A percentile compares a stretch with the other conserved stretches of the same genome.
Conservation (phyloP, 2,329 filamentous ascomycete species). For the Cladosporium sp. region DNA sequence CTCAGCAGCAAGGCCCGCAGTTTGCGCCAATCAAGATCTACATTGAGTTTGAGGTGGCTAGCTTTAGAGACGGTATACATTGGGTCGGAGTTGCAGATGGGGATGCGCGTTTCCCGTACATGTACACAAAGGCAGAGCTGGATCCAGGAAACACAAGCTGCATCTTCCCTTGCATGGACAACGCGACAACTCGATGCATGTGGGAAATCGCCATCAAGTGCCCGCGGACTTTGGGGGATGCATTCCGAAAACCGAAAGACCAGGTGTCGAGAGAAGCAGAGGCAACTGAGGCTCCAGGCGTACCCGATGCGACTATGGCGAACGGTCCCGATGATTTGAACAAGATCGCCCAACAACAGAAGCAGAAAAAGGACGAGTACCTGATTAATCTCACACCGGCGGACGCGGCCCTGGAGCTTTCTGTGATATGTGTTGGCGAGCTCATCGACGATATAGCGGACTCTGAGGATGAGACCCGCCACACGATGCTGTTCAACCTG, state of each 20-base stretch:
- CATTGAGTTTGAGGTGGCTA: constrained; percentile 75
- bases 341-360: constrained; percentile 16
- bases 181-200: constrained; percentile 73
- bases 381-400: constrained; percentile 62
- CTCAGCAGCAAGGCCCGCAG: constrained; percentile 34
- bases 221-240: constrained; percentile 83
- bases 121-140: constrained; percentile 80
- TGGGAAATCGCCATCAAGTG: constrained; percentile 90
- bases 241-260: constrained; percentile 44
- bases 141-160: constrained; percentile 78
- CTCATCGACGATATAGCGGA: constrained; percentile 79
- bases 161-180: constrained; percentile 92
- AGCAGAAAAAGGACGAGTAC: constrained; percentile 38
- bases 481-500: constrained; percentile 82
- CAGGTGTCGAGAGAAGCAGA: constrained; percentile 18
- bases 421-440: constrained; percentile 87
- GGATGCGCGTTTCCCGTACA: constrained; percentile 83
- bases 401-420: constrained; percentile 84
- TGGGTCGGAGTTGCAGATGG: constrained; percentile 83
- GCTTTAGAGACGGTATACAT: constrained; percentile 82
- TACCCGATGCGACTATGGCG: constrained; percentile 41
- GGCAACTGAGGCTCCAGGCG: constrained; percentile 19
- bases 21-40: constrained; percentile 64
- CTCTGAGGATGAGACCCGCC: constrained; percentile 74
- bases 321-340: constrained; percentile 32